Base-by-base conservation (phyloP, 139 green algal genomes). In the Coelastrella sp. region DNA sequence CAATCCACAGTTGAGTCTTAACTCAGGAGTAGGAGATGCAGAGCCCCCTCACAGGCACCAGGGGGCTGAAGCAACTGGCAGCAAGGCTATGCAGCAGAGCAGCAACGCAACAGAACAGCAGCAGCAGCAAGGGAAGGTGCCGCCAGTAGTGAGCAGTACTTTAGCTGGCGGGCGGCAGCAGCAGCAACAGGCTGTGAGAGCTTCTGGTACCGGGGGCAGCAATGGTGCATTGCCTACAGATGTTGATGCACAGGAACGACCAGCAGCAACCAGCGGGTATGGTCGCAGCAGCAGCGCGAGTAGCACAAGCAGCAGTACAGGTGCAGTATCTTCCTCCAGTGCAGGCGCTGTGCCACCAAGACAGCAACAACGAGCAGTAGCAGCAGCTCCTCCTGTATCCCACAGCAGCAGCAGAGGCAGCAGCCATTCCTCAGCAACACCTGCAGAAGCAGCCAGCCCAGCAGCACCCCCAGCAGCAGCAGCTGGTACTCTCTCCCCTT, bases 331-430 rank as follows among this genome's bases (percentile, higher is more conserved):
- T n/a, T n/a, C 23, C 63, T 25, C n/a, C 63, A 73, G 63, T 43
- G 63, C 48, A 11, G 17, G 48, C 17, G 48, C 48, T n/a, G 48
- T 23, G 60, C 60, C n/a, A 11, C 11, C 60, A 69, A 21, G 19
- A 21, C 60, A 30, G 27, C 35, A 41, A 25, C 64, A 30, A 25
- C 17, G 9, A 53, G 38, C 67, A 51, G 67, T 37, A 76, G 67
- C 35, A 76, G 35, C 67, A 76, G 37, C 17, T 15, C 27, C 64
- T 15, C 9, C 15, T 43, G 17, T 15, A 19, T 27, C 25, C 25
- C 27, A 32, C 64, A 73, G 64, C 64, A 73, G 64, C 64, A 73
- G n/a, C 64, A 48, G 64, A 8, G 62, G 23, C 62, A 69, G 62
- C 11, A 41, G 23, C 21, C 53, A 64, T 9, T 21, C 15, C 6